A percentile compares a stretch with the other conserved stretches of the same genome.
Evolutionary conservation across 2,329 filamentous ascomycete species (phyloP).

Genomic region (Albophoma yamanashiensis): DNA sequence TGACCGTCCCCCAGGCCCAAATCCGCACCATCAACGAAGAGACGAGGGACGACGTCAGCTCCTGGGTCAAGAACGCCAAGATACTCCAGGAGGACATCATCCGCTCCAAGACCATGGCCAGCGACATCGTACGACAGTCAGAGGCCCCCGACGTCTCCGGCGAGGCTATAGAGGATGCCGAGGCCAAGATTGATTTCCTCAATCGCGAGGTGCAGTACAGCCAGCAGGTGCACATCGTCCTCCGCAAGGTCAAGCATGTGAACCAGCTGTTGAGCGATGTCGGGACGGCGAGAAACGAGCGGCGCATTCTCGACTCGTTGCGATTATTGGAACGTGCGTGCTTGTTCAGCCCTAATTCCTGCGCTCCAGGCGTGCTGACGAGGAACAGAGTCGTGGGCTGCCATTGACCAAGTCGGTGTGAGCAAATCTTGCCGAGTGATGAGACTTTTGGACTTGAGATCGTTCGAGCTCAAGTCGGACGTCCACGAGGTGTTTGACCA

Average conservation of each 20-base stretch:
- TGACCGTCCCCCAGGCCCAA: slow-evolving; percentile 32
- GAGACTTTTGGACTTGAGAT: slow-evolving; percentile 53
- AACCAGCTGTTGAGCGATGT: slow-evolving; percentile 52
- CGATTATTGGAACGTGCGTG: slow-evolving; percentile 44
- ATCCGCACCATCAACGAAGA: slow-evolving; percentile 68
- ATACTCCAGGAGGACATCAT: slow-evolving; percentile 78
- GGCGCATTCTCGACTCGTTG: slow-evolving; percentile 45
- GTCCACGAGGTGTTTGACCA: slow-evolving; percentile 56
- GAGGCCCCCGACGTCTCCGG: slow-evolving; percentile 50
- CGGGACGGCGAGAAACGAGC: slow-evolving; percentile 43
- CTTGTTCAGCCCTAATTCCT: not conserved
- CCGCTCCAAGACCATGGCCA: slow-evolving; percentile 66
- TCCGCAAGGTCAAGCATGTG: slow-evolving; percentile 43
- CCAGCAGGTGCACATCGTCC: slow-evolving; percentile 39
- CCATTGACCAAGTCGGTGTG: slow-evolving; percentile 47
- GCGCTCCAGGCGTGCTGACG: slow-evolving; percentile 4
- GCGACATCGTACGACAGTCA: slow-evolving; percentile 69
- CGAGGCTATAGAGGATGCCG: slow-evolving; percentile 39
- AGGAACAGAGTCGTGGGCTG: slow-evolving; percentile 40
- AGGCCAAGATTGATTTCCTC: slow-evolving; percentile 45
- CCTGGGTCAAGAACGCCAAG: slow-evolving; percentile 79
- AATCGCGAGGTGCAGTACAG: slow-evolving; percentile 48
- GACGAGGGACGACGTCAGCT: slow-evolving; percentile 67
- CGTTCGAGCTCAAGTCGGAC: slow-evolving; percentile 53
- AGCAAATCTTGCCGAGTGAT: slow-evolving; percentile 52